Percentiles rank a stretch among this genome's conserved stretches.
These are phyloP conservation scores for Phytophthora vignae DNA, from an alignment of 352 stramenopile species.

Conservation along the genomic window DNA sequence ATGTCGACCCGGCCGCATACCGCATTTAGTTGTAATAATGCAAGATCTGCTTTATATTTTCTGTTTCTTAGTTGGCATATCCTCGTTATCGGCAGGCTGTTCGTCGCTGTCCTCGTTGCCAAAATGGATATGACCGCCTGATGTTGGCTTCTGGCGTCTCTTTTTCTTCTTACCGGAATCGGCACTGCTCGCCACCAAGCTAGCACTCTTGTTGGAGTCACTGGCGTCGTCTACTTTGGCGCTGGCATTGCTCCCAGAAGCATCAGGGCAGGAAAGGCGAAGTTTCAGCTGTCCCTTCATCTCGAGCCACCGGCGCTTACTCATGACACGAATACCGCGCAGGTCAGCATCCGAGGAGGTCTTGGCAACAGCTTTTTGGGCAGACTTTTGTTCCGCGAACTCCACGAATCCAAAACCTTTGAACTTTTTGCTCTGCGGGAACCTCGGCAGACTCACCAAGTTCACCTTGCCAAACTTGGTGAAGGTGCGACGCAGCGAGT, in stretches of 20 bases:
- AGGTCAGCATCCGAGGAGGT: constrained; percentile 32
- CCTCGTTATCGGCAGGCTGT: constrained; percentile 2
- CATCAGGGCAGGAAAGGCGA: constrained; percentile 31
- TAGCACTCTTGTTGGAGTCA: neutral
- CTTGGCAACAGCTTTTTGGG: constrained; percentile 33
- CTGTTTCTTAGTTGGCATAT: constrained; percentile 30
- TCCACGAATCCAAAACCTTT: constrained; percentile 89
- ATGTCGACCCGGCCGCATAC: constrained; percentile 73
- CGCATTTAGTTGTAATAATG: constrained; percentile 56
- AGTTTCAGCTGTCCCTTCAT: constrained; percentile 76
- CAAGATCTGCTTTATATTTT: constrained; percentile 25
- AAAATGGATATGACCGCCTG: constrained; percentile 54
- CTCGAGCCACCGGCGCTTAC: constrained; percentile 61
- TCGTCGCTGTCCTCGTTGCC: constrained; percentile 35
- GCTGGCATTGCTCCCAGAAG: neutral
- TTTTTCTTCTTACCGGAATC: constrained; percentile 28
- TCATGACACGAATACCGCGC: constrained; percentile 60
- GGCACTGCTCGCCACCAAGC: neutral
- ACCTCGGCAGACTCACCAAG: constrained; percentile 80
- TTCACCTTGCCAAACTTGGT: constrained; percentile 77
- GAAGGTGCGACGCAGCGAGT: constrained; percentile 68
- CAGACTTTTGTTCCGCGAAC: constrained; percentile 53
- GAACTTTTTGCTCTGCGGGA: constrained; percentile 69
- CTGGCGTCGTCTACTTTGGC: neutral
- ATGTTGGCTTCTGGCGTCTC: constrained; percentile 17